phyloP scores from a whole-genome alignment of 2,329 filamentous ascomycete genomes.

The Dryadomyces quercus-mongolicae region DNA sequence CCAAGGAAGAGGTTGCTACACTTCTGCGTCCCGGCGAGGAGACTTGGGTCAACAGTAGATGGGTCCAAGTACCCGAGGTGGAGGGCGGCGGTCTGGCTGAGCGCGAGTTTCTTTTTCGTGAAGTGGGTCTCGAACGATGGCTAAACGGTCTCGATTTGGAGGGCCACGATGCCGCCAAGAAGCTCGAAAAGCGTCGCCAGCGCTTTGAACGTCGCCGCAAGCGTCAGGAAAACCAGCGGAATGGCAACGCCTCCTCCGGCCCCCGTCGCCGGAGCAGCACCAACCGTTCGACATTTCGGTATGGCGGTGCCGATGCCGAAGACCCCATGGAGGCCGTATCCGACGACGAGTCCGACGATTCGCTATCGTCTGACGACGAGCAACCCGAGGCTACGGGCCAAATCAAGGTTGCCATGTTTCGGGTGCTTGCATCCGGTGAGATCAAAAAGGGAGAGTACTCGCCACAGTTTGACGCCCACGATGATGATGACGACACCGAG shows the following conservation, averaged over 20 bases:
- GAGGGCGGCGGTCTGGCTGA: constrained; percentile 93
- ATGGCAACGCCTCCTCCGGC: constrained; percentile 19
- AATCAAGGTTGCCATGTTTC: constrained; percentile 95
- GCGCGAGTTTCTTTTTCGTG: constrained; percentile 91
- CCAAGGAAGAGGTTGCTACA: constrained; percentile 94
- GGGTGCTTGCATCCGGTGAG: constrained; percentile 87
- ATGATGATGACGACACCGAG: constrained; percentile 68
- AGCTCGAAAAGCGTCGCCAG: constrained; percentile 76
- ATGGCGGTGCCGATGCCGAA: constrained; percentile 60
- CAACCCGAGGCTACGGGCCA: constrained; percentile 90
- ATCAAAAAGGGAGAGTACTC: constrained; percentile 98
- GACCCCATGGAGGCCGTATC: constrained; percentile 58
- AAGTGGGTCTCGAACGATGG: constrained; percentile 93
- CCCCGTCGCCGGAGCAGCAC: constrained; percentile 27
- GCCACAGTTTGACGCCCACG: constrained; percentile 92
- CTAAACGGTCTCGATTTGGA: constrained; percentile 92
- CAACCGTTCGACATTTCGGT: constrained; percentile 54
- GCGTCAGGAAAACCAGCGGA: constrained; percentile 40
- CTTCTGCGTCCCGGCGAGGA: constrained; percentile 85
- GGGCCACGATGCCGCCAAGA: constrained; percentile 80
- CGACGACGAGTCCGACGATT: constrained; percentile 52
- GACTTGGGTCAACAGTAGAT: constrained; percentile 97
- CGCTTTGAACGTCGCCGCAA: constrained; percentile 61
- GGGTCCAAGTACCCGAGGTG: constrained; percentile 85
- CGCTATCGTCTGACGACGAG: constrained; percentile 66